Evolutionary conservation across 1,139 yeast species (phyloP).

Genomic region (Pneumocystis canis): DNA sequence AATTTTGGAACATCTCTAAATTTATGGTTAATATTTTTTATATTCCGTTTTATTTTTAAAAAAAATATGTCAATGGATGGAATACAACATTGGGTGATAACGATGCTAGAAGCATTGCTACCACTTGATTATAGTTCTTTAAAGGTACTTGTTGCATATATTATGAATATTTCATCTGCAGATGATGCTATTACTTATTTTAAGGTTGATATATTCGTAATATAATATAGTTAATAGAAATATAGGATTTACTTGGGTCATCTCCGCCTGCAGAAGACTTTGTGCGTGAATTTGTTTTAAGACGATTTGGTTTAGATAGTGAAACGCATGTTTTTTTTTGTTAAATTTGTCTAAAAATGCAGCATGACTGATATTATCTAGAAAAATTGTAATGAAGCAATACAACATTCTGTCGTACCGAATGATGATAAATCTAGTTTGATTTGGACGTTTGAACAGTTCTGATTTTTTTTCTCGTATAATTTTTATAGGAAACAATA

Average conservation of each 20-base stretch:
- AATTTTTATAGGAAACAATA: neutral
- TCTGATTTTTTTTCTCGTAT: neutral
- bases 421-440: neutral
- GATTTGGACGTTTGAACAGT: neutral
- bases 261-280: neutral
- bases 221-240: neutral
- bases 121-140: neutral
- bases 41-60: no score
- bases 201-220: neutral
- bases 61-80: no score
- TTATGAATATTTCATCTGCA: neutral
- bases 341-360: neutral
- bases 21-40: no score
- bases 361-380: no score
- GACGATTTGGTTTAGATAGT: neutral
- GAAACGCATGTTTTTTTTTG: neutral
- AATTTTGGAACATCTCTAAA: no score
- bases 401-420: neutral
- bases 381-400: no score
- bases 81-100: neutral
- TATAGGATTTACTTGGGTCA: neutral
- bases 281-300: neutral
- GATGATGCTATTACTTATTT: neutral
- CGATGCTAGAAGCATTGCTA: neutral
- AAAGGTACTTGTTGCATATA: neutral